Conservation (phyloP, 2,329 filamentous ascomycete genomes). For the Knufia fluminis region DNA sequence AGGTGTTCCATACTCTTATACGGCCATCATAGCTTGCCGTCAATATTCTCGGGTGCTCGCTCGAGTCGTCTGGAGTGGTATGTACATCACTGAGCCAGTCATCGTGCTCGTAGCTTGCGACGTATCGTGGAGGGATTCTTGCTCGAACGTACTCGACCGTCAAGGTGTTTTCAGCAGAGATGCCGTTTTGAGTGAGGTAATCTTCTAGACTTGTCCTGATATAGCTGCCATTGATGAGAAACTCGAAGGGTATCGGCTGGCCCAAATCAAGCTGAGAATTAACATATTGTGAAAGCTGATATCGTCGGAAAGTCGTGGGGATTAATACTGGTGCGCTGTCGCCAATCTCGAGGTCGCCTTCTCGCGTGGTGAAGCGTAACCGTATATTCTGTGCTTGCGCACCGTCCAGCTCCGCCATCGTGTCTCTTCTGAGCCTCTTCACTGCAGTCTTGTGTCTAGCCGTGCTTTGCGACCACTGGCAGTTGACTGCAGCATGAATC, state of each 20-base stretch:
- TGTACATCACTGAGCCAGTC: constrained; percentile 92
- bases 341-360: constrained; percentile 45
- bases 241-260: constrained; percentile 60
- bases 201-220: constrained; percentile 83
- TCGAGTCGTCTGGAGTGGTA: constrained; percentile 54
- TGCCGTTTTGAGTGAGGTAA: constrained; percentile 74
- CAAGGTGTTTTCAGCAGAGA: constrained; percentile 79
- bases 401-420: constrained; percentile 3
- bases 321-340: constrained; percentile 49
- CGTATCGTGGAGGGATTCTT: constrained; percentile 76
- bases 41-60: constrained; percentile 63
- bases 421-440: not conserved
- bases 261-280: constrained; percentile 51
- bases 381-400: constrained; percentile 38
- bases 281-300: constrained; percentile 53
- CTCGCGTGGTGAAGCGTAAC: constrained; percentile 45
- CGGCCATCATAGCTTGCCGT: constrained; percentile 91
- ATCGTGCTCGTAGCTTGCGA: constrained; percentile 91
- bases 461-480: no score
- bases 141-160: constrained; percentile 90
- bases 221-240: constrained; percentile 89
- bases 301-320: constrained; percentile 46
- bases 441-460: no score
- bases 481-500: no score
- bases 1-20: constrained; percentile 79